Base-by-base conservation (phyloP, 176 grass and related monocot genomes). In the Triticum turgidum region DNA sequence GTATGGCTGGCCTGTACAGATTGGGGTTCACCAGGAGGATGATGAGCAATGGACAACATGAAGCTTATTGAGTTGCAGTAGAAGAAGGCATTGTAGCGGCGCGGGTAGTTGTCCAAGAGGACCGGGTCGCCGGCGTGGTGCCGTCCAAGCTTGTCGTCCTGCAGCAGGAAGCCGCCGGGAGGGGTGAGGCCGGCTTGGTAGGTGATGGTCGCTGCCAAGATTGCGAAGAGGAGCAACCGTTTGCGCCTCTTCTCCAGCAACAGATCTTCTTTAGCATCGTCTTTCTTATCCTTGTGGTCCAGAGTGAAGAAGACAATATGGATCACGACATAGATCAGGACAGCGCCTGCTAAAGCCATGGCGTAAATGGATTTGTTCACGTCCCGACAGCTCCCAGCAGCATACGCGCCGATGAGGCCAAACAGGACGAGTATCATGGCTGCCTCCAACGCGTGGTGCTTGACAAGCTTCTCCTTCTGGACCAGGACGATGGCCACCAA, bases 41-140 rank as follows among this genome's bases (percentile, higher is more conserved):
- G 8, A 93, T 90, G 20, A 93, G 10, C 32, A 32, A 90, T 25
- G 0, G 91, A 90, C 9, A 85, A 25, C 77, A 93, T 83, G 76
- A 93, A 93, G 67, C 88, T 90, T 5, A 86, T 20, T 0, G 86
- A 58, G 7, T 88, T 88, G 58, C 86, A 88, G 64, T 88, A 88
- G 64, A 88, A 88, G 69, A 88, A 88, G 3, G 39, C 29, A 1
- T 82, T 37, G 51, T 88, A 88, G 17, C 86, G 78, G 20, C 2
- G 18, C 3, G 73, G 73, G 25, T 41, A 82, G 44, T 21, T 82
- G 58, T 56, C 2, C 1, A 63, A 39, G 8, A 88, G 79, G 3
- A 88, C 38, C 0, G 86, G 59, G 47, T 58, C 34, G 1, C 86
- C 63, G 0, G 49, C 49, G 5, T 18, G 49, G 5, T 52, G 49